Base-by-base conservation (phyloP, 2,329 filamentous ascomycete species). In the Orbilia ellipsospora region DNA sequence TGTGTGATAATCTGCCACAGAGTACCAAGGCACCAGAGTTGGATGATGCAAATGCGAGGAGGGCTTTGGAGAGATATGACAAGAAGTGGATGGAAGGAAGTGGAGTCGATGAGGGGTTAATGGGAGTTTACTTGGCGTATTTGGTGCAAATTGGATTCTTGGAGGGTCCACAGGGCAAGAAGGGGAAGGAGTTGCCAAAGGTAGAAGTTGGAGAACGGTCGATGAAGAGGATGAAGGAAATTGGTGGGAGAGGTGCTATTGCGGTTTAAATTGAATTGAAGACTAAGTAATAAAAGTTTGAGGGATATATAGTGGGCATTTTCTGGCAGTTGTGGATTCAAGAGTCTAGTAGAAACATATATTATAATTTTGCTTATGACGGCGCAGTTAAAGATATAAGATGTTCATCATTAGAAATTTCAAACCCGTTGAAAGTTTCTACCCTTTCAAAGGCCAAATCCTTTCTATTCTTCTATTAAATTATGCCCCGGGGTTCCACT, bases 21-120 rank as follows among this genome's bases (percentile, higher is more conserved):
- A 88, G 88, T 79, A 92, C 89, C 36, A 88, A 87, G 51, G 90
- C 92, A 0, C 90, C 90, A 0, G 90, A 92, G 81, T 86, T 95
- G 12, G 90, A 92, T 79, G 92, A 94, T 80, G 81, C 79, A 4
- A 93, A 95, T 80, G 88, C 92, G 0, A 85, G 87, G 0, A 83
- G 84, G 1, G 87, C 90, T 0, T 85, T 96, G 23, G 56, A 44
- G 73, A 87, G 87, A 80, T 85, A 86, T 2, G 90, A 94, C 79
- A 85, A 85, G 0, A 84, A 86, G 62, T 86, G 85, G 78, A 88
- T 86, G 56, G 83, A 83, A 0, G 88, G 83, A 64, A 85, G 81
- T 76, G 87, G 87, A 23, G 87, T 92, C 10, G 87, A 84, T 20
- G 83, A 86, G 66, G 87, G 90, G 75, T 86, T 86, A 42, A 85